Conservation (phyloP, 306 rosid species). For the Quercus wislizeni region DNA sequence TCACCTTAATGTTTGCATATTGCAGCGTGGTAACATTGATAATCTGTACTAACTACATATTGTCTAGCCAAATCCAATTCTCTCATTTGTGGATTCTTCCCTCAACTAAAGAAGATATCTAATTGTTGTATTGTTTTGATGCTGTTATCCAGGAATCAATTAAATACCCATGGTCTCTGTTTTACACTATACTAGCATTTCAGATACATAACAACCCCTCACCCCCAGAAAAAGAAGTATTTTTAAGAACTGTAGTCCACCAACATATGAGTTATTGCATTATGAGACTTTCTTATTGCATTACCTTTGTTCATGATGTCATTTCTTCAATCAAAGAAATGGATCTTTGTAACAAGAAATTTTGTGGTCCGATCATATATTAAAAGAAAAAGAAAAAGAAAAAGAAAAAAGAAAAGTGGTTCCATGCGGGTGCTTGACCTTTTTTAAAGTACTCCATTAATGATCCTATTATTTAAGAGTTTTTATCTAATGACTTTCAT, state of each 20-base stretch:
- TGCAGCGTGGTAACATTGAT: background rate
- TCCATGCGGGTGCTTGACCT: background rate
- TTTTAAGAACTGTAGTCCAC: background rate
- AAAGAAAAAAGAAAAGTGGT: background rate
- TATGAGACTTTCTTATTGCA: background rate
- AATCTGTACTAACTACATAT: too few species aligned
- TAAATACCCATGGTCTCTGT: background rate
- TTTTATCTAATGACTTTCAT: constrained; percentile 3
- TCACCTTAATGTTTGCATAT: background rate
- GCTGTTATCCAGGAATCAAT: background rate
- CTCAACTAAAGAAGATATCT: background rate
- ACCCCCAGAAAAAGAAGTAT: too few species aligned
- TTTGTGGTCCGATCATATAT: background rate
- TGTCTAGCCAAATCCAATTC: too few species aligned
- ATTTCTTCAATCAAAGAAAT: background rate
- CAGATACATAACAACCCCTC: too few species aligned
- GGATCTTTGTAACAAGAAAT: background rate
- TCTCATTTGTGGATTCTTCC: too few species aligned
- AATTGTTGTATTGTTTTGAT: too few species aligned
- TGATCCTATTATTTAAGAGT: background rate
- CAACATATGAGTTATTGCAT: background rate
- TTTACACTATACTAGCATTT: too few species aligned
- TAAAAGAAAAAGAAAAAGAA: too few species aligned
- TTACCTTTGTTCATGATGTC: background rate
- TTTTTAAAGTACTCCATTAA: background rate